Evolutionary conservation across 2,329 filamentous ascomycete genomes (phyloP).

Genomic region (Akanthomyces uredinophilus): DNA sequence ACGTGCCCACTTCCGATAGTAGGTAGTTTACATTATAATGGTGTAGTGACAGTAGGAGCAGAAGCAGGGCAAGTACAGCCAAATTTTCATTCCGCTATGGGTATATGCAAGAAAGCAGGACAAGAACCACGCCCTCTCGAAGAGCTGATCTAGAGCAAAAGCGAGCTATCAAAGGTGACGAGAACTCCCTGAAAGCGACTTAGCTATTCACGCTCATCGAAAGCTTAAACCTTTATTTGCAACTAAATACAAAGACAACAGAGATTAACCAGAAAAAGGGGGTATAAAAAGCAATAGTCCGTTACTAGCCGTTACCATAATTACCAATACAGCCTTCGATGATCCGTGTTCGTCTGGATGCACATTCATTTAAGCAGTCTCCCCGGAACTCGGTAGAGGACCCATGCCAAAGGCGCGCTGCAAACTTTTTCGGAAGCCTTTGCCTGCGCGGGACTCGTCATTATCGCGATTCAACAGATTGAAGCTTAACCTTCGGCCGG

Average conservation of each 20-base stretch:
- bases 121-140: neutral
- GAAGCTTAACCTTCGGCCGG: conserved; percentile 42
- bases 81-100: conserved; percentile 8
- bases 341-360: neutral
- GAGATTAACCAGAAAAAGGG: neutral
- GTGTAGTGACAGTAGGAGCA: neutral
- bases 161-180: neutral
- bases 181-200: neutral
- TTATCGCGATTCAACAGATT: conserved; percentile 40
- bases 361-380: neutral
- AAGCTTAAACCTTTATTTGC: neutral
- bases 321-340: neutral
- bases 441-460: conserved; percentile 27
- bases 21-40: neutral
- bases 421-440: conserved; percentile 41
- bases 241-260: neutral
- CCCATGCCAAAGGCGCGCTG: conserved; percentile 42
- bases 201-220: neutral
- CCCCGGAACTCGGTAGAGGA: conserved; percentile 12
- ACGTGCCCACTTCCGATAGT: neutral
- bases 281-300: neutral
- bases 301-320: neutral
- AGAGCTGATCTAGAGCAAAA: neutral
- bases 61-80: neutral
- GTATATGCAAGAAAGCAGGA: conserved; percentile 8